Evolutionary conservation across 768 basidiomycete species (phyloP).

Genomic region (Lanmaoa pseudosensibilis): DNA sequence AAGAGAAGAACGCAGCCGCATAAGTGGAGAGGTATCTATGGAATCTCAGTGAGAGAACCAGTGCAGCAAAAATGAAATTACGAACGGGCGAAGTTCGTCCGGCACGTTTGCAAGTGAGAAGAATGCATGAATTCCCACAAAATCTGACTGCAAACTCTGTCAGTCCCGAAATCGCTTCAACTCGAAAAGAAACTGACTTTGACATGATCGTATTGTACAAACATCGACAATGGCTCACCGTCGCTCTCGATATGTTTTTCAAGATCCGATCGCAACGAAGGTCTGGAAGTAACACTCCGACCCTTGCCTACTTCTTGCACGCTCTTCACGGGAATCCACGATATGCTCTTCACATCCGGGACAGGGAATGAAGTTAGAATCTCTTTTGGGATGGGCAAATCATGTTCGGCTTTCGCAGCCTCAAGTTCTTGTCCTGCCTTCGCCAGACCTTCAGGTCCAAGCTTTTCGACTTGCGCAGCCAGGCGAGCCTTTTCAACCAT

Average conservation of each 20-base stretch:
- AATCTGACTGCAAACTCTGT: conserved; percentile 69
- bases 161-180: not conserved
- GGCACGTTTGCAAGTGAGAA: conserved; percentile 78
- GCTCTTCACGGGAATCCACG: conserved; percentile 83
- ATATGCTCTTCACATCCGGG: conserved; percentile 85
- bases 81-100: conserved; percentile 66
- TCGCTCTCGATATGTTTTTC: conserved; percentile 66
- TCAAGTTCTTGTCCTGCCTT: conserved; percentile 67
- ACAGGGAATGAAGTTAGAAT: conserved; percentile 86
- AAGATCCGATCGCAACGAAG: conserved; percentile 44
- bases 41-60: conserved; percentile 6
- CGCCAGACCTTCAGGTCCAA: conserved; percentile 82
- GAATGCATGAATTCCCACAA: conserved; percentile 77
- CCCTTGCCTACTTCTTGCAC: conserved; percentile 61
- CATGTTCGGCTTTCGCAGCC: conserved; percentile 85
- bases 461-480: conserved; percentile 58
- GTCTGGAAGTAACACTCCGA: conserved; percentile 32
- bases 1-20: conserved; percentile 80
- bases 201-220: conserved; percentile 92
- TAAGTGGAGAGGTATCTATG: conserved; percentile 76
- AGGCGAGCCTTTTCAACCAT: conserved; percentile 78
- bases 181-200: conserved; percentile 48
- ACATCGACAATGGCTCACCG: conserved; percentile 72
- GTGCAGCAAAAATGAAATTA: conserved; percentile 28
- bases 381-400: conserved; percentile 74